Evolutionary conservation across 2,329 filamentous ascomycete genomes (phyloP), one percentile per base, ranked within the genome.

Genomic region (Trichophyton rubrum): DNA sequence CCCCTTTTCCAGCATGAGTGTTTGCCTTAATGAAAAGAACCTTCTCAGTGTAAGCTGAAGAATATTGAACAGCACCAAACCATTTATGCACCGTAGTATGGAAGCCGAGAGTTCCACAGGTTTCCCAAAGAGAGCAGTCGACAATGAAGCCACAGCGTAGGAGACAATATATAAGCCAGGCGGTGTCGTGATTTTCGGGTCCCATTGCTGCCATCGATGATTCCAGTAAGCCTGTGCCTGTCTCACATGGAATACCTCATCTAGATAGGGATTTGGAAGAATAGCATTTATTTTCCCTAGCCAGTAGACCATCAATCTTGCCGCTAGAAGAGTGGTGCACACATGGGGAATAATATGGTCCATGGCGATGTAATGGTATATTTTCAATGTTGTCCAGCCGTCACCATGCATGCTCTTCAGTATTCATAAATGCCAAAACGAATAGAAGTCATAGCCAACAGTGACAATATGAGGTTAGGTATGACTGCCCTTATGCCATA

Each of bases 111-210:
- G 67, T 56, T 72, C 65, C 22, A 65, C 69, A 51, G 72, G 72
- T 61, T 67, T 67, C 30, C 61, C 66, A 59, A 66, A 67, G 58
- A 70, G 62, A 33, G 66, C 56, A 45, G 68, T 60, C 5, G 66
- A 61, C 9, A 60, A 58, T 11, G 68, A 66, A 60, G 70, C 69
- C 22, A 68, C 60, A 30, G 73, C 78, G 71, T 78, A 90, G 77
- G 74, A 73, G 65, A 66, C 71, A 55, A 77, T 78, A 68, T 79
- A 90, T 77, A 99, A 77, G 38, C 91, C 93, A 0, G 93, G 92
- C 0, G 93, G 93, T 1, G 93, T 99, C 0, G 93, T 99, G 70
- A 99, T 93, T 72, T 97, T 99, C 62, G 92, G 87, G 73, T 99
- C 91, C 93, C 93, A 99, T 60, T 89, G 80, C 11, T 73, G 71